A percentile compares a stretch with the other conserved stretches of the same genome.
Evolutionary conservation across 2,329 filamentous ascomycete species (phyloP).

Genomic region (Fusarium continuum): DNA sequence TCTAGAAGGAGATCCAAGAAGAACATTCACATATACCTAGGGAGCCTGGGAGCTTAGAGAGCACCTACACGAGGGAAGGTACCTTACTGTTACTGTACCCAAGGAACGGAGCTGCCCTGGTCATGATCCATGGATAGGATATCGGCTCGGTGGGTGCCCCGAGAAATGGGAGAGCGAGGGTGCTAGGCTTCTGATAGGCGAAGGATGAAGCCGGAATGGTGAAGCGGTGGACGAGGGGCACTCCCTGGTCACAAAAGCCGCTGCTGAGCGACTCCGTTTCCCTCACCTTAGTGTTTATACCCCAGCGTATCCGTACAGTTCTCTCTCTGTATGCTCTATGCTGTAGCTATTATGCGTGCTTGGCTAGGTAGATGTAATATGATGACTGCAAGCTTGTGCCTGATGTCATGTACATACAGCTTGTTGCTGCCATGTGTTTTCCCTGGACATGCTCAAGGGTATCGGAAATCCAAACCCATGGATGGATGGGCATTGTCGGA

Average conservation of each 20-base stretch:
- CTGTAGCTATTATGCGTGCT: background rate
- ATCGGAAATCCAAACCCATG: slow-evolving; percentile 25
- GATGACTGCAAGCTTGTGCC: background rate
- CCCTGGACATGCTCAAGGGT: slow-evolving; percentile 7
- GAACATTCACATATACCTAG: background rate
- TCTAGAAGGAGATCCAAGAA: slow-evolving; percentile 4
- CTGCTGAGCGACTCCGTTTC: slow-evolving; percentile 24
- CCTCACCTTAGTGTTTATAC: slow-evolving; percentile 26
- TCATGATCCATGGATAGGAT: slow-evolving; percentile 21
- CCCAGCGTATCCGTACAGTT: slow-evolving; percentile 4
- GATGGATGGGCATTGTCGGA: slow-evolving; percentile 10
- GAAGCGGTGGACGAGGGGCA: slow-evolving; percentile 35
- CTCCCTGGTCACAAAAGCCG: slow-evolving; percentile 31
- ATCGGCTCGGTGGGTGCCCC: slow-evolving; percentile 32
- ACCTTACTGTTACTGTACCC: slow-evolving; percentile 19
- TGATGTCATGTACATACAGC: background rate
- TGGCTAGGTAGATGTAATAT: background rate
- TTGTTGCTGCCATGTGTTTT: background rate
- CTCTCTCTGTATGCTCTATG: background rate
- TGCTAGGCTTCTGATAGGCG: slow-evolving; percentile 35
- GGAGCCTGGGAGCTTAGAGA: slow-evolving; percentile 15
- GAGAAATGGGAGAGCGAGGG: slow-evolving; percentile 37
- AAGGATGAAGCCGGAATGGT: slow-evolving; percentile 37
- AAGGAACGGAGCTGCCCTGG: slow-evolving; percentile 27
- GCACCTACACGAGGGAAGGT: slow-evolving; percentile 17